phyloP scores from a whole-genome alignment of 2,329 filamentous ascomycete genomes.

The Sporothrix dimorphospora region DNA sequence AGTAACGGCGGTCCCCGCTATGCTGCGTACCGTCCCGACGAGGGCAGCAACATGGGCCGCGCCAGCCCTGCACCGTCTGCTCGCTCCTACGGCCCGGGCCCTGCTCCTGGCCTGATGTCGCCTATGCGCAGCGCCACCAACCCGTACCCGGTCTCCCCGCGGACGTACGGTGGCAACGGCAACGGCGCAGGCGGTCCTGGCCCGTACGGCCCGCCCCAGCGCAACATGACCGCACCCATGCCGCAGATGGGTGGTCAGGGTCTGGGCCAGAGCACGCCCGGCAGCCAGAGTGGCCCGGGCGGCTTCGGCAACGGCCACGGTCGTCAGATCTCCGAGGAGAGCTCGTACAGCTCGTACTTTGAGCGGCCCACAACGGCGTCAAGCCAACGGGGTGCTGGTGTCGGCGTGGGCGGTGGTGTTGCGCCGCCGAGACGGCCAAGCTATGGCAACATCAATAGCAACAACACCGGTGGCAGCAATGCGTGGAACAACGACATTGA shows the following conservation, averaged over 20 bases:
- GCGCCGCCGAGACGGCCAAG: constrained; percentile 8
- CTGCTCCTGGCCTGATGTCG: constrained; percentile 27
- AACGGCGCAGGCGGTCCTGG: constrained; percentile 15
- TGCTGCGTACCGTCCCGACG: background rate
- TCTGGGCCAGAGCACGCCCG: background rate
- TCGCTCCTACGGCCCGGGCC: constrained; percentile 32
- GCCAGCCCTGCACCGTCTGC: constrained; percentile 41
- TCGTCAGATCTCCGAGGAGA: constrained; percentile 32
- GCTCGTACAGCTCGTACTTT: constrained; percentile 33
- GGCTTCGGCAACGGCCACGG: constrained; percentile 27
- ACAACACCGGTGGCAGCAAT: constrained; percentile 25
- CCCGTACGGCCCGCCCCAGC: constrained; percentile 37
- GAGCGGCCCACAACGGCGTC: constrained; percentile 24
- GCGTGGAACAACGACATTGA: constrained; percentile 34
- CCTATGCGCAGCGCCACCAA: constrained; percentile 40
- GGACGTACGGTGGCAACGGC: constrained; percentile 5
- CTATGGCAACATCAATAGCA: constrained; percentile 26
- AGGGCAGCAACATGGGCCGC: constrained; percentile 32
- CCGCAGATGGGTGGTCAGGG: constrained; percentile 30
- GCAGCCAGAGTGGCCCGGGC: background rate
- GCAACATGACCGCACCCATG: constrained; percentile 43
- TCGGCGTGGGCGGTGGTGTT: background rate
- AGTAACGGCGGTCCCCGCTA: constrained; percentile 27
- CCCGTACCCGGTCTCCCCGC: constrained; percentile 28
- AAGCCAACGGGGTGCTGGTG: constrained; percentile 24